These are phyloP conservation scores for Chalciporus chontae DNA, from an alignment of 768 basidiomycete genomes.

Conservation along the genomic window DNA sequence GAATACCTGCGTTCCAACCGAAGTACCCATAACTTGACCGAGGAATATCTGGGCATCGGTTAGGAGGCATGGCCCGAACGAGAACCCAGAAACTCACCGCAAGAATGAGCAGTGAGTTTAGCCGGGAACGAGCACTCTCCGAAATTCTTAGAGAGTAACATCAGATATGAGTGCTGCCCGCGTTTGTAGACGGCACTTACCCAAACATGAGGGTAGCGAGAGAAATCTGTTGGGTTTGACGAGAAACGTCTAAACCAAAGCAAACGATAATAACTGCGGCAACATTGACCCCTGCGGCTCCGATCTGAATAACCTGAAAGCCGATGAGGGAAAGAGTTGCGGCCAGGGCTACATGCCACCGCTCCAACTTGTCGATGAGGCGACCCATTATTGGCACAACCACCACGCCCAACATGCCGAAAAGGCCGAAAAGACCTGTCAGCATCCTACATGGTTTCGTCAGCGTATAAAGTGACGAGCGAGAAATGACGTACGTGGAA, in stretches of 20 bases:
- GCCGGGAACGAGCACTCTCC: constrained; percentile 52
- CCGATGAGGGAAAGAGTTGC: constrained; percentile 42
- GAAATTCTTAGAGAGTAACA: constrained; percentile 19
- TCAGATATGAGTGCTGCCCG: constrained; percentile 8
- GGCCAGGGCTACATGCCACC: constrained; percentile 68
- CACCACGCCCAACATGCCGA: constrained; percentile 65
- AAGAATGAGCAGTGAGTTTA: constrained; percentile 72
- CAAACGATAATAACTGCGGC: constrained; percentile 64
- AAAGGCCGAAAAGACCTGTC: constrained; percentile 68
- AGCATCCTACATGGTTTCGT: constrained; percentile 30
- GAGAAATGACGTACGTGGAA: constrained; percentile 45
- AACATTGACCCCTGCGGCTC: constrained; percentile 62
- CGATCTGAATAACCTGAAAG: constrained; percentile 60
- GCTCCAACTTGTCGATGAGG: constrained; percentile 61
- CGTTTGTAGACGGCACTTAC: constrained; percentile 16
- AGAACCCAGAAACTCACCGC: constrained; percentile 38
- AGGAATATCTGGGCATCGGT: constrained; percentile 46
- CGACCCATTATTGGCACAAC: constrained; percentile 67
- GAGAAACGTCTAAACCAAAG: constrained; percentile 64
- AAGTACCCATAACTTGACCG: constrained; percentile 77
- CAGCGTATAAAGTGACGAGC: background rate
- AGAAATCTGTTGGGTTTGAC: constrained; percentile 66
- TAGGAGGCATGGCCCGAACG: background rate
- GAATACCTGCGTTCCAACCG: constrained; percentile 71
- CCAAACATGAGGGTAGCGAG: constrained; percentile 54